Evolutionary conservation across 1,284 basidiomycete genomes (phyloP), one percentile per base, ranked within the genome.

Genomic region (Cutaneotrichosporon cavernicola): DNA sequence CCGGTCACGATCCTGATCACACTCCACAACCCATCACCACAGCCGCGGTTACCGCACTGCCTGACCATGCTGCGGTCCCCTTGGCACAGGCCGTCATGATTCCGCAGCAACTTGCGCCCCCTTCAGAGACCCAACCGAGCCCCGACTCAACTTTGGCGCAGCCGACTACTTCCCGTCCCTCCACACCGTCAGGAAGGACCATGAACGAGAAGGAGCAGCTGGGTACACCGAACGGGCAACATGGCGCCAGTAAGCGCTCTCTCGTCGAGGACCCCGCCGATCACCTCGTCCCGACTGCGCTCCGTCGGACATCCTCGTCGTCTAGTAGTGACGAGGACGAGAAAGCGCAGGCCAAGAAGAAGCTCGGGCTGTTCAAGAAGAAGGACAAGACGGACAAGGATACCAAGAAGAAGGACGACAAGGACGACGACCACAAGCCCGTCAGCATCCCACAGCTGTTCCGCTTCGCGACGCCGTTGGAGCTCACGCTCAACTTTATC

Each of bases 371-470:
- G n/a, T 61, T 63, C 49, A 38, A 46, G 40, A 64, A 60, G 53
- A 63, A 67, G 53, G 32, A 43, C 14, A 64, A 60, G 53, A 63
- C 64, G 53, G 32, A 43, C n/a, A 65, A 64, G 57, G 36, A 50
- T 10, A 55, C 53, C 21, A 56, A 56, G 32, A 58, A 64, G 53
- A 30, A 46, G 30, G 34, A 62, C 7, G n/a, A 13, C 13, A 13
- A 52, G 10, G 56, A 51, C 36, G 57, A 62, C 30, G 22, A 38
- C 21, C 26, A 60, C 58, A 62, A 62, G 58, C 72, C 79, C 13
- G 74, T 81, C 18, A 60, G 65, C 11, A 56, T 80, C 32, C 65
- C 73, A 53, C 58, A 63, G 26, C 70, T 81, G 21, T 81, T 75
- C 70, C 68, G 77, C 36, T 81, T 75, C 64, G 70, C 76, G 4